Base-by-base conservation (phyloP, 2,329 filamentous ascomycete genomes). In the Botryotinia globosa region DNA sequence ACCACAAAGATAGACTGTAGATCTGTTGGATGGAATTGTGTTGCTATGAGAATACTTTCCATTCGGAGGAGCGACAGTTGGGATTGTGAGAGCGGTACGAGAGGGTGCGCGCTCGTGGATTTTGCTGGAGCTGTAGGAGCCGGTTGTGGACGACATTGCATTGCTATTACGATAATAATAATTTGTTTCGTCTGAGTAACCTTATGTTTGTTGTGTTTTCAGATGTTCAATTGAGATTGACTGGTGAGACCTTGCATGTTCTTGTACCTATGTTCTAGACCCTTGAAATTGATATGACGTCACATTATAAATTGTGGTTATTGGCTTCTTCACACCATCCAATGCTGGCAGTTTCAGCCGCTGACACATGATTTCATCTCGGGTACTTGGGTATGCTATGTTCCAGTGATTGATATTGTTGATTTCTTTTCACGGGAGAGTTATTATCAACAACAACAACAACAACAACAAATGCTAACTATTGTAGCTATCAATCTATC, bases 31-130 rank as follows among this genome's bases (percentile, higher is more conserved):
- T 5, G 69, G 45, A 44, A 66, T 56, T 4, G 48, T 56, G 16
- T 64, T 71, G 29, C 61, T 66, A 32, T 71, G 69, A 10, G 61
- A 66, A 56, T 54, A 67, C 25, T 71, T 67, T 37, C 61, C 69
- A 51, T 39, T 39, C 20, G 62, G 48, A 10, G 61, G 69, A 39
- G 69, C 48, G 39, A 71, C 29, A 9, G 61, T 59, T 20, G 61
- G 29, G 51, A 71, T 66, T n/a, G 69, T 71, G 61, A 71, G 45
- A 34, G 69, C 69, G 20, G 48, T 42, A 34, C 69, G 69, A 14
- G 59, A 42, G 9, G 61, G 45, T 0, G 61, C 29, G 10, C 5
- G 59, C 42, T 71, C 48, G 62, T 72, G 69, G 12, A 9, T 37
- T 44, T 68, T 68, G 48, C 37, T 56, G 37, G 65, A 68, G 42